Evolutionary conservation across 768 basidiomycete genomes (phyloP).

Genomic region (Suillus cothurnatus): DNA sequence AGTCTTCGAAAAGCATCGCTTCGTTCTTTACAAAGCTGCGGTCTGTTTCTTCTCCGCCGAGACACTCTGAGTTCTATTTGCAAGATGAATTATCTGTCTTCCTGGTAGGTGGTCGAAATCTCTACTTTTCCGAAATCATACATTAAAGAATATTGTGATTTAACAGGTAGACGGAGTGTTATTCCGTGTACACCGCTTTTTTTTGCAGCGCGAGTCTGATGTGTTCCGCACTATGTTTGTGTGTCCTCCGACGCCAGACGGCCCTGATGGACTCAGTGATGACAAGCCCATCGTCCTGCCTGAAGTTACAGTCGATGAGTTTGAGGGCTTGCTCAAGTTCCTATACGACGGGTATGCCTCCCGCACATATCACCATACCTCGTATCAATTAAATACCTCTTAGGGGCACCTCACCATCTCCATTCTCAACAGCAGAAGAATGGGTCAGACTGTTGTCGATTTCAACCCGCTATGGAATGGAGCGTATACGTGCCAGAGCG

Average conservation of each 20-base stretch:
- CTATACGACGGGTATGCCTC: slow-evolving; percentile 41
- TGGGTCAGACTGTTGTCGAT: slow-evolving; percentile 46
- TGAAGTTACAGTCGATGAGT: slow-evolving; percentile 36
- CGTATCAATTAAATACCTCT: neutral
- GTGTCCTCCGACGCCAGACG: slow-evolving; percentile 24
- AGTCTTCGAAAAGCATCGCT: slow-evolving; percentile 8
- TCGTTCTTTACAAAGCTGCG: slow-evolving; percentile 11
- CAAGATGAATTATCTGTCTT: slow-evolving; percentile 24
- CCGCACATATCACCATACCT: neutral
- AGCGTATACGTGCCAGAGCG: slow-evolving; percentile 36
- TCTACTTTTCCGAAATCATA: neutral
- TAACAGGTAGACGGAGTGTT: slow-evolving; percentile 38
- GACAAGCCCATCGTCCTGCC: slow-evolving; percentile 36
- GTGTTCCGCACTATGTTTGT: slow-evolving; percentile 42
- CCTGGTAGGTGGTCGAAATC: slow-evolving; percentile 14
- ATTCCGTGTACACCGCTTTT: slow-evolving; percentile 45
- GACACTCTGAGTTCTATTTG: slow-evolving; percentile 22
- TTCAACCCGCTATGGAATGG: slow-evolving; percentile 41
- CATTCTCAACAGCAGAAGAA: slow-evolving; percentile 23
- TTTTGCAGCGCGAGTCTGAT: slow-evolving; percentile 39
- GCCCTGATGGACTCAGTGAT: slow-evolving; percentile 35
- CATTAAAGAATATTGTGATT: no score
- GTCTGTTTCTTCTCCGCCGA: neutral
- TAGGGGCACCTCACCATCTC: neutral
- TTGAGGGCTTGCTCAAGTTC: slow-evolving; percentile 41